Conservation (phyloP, 805 yeast genomes). For the Sugiyamaella lignohabitans region DNA sequence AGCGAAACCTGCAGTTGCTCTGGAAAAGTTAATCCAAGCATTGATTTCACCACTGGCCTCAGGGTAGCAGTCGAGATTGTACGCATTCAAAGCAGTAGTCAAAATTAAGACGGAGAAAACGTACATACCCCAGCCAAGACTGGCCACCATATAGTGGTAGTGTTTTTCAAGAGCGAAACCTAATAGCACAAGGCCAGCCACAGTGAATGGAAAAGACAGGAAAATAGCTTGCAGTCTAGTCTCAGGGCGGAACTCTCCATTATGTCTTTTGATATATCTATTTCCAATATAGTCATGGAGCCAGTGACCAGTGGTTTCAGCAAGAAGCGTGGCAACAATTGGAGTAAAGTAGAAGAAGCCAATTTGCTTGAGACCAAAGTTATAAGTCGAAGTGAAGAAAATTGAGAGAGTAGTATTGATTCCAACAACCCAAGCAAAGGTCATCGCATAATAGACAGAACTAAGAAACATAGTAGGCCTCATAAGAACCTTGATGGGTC, state of each 20-base stretch:
- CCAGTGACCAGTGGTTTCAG: constrained; percentile 9
- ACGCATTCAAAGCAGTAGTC: constrained; percentile 9
- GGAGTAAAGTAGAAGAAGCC: constrained; percentile 12
- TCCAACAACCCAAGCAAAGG: constrained; percentile 12
- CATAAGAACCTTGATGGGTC: constrained; percentile 4
- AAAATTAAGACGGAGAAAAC: constrained; percentile 9
- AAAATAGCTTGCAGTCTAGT: constrained; percentile 6
- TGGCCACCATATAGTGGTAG: constrained; percentile 7
- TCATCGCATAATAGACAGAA: constrained; percentile 2
- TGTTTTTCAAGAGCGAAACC: constrained; percentile 4
- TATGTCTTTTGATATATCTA: constrained; percentile 3
- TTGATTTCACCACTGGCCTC: constrained; percentile 7
- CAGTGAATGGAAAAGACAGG: constrained; percentile 4
- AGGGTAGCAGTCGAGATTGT: constrained; percentile 8
- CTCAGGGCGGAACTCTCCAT: constrained; percentile 6
- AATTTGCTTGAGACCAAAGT: constrained; percentile 8
- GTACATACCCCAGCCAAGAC: constrained; percentile 8
- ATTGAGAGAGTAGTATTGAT: background rate
- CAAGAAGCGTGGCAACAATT: constrained; percentile 6
- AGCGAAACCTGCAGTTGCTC: constrained; percentile 9
- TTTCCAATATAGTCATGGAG: constrained; percentile 8
- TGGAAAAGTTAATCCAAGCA: constrained; percentile 9
- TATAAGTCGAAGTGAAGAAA: constrained; percentile 1
- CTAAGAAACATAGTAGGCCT: constrained; percentile 7
- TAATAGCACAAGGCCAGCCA: constrained; percentile 3